phyloP scores from a whole-genome alignment of 495 filamentous ascomycete species.

The Xylaria bambusicola region DNA sequence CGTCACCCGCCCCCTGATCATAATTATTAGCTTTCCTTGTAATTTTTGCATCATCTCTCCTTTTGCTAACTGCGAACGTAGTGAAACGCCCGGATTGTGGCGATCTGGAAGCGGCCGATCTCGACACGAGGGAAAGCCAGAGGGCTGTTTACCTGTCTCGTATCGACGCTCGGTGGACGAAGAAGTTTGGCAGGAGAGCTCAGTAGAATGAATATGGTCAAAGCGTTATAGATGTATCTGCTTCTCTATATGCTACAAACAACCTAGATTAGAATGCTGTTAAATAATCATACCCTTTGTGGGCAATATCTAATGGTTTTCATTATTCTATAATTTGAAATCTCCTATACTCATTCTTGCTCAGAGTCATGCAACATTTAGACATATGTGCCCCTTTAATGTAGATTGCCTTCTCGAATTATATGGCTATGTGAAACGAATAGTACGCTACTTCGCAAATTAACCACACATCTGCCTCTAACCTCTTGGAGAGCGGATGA shows the following conservation, averaged over 20 bases:
- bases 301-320: not conserved
- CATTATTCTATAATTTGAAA: not conserved
- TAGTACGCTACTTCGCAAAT: not conserved
- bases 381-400: not conserved
- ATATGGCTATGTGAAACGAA: not conserved
- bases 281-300: not conserved
- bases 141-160: conserved; percentile 44
- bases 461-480: not conserved
- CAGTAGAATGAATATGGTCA: not conserved
- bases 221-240: not conserved
- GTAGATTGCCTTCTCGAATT: not conserved
- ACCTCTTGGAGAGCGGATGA: too few species aligned
- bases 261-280: conserved; percentile 1
- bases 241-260: not conserved
- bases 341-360: too few species aligned
- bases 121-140: conserved; percentile 24
- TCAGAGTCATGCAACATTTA: not conserved
- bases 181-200: conserved; percentile 35
- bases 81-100: conserved; percentile 47
- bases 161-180: conserved; percentile 42
- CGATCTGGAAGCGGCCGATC: conserved; percentile 40
- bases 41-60: too few species aligned
- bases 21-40: too few species aligned
- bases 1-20: not conserved
- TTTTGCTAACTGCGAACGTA: conserved; percentile 3